A percentile compares a stretch with the other conserved stretches of the same genome.
Evolutionary conservation across 2,329 filamentous ascomycete species (phyloP).

Genomic region (Penicillium sp.): DNA sequence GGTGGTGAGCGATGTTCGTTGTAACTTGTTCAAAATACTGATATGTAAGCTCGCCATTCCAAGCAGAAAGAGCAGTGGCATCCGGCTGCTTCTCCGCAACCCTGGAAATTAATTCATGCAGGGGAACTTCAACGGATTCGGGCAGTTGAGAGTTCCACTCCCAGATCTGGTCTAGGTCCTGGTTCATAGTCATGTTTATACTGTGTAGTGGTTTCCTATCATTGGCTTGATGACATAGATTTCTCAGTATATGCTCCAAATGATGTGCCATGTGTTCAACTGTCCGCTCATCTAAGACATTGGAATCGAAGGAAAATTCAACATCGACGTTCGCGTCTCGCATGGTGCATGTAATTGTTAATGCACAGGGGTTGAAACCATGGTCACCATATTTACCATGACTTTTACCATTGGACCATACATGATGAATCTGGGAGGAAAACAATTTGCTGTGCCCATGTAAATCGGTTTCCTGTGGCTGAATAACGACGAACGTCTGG

Average conservation of each 20-base stretch:
- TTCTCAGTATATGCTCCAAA: slow-evolving; percentile 16
- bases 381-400: slow-evolving; percentile 2
- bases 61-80: slow-evolving; percentile 11
- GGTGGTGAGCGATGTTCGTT: slow-evolving; percentile 20
- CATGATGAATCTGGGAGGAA: background rate
- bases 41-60: slow-evolving; percentile 16
- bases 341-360: slow-evolving; percentile 1
- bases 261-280: slow-evolving; percentile 18
- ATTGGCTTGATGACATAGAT: background rate
- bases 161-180: slow-evolving; percentile 11
- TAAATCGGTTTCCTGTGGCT: slow-evolving; percentile 8
- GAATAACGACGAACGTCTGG: slow-evolving; percentile 35
- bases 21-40: slow-evolving; percentile 5
- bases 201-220: background rate
- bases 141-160: slow-evolving; percentile 5
- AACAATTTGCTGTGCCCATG: background rate
- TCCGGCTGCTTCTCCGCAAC: slow-evolving; percentile 1
- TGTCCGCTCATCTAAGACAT: background rate
- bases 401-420: background rate
- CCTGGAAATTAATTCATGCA: background rate
- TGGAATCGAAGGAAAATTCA: slow-evolving; percentile 4
- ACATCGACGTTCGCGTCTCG: background rate
- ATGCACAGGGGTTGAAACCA: slow-evolving; percentile 7
- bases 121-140: background rate
- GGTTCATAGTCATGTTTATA: slow-evolving; percentile 22